phyloP scores from a whole-genome alignment of 2,329 filamentous ascomycete genomes.

The Dactylellina haptotyla region DNA sequence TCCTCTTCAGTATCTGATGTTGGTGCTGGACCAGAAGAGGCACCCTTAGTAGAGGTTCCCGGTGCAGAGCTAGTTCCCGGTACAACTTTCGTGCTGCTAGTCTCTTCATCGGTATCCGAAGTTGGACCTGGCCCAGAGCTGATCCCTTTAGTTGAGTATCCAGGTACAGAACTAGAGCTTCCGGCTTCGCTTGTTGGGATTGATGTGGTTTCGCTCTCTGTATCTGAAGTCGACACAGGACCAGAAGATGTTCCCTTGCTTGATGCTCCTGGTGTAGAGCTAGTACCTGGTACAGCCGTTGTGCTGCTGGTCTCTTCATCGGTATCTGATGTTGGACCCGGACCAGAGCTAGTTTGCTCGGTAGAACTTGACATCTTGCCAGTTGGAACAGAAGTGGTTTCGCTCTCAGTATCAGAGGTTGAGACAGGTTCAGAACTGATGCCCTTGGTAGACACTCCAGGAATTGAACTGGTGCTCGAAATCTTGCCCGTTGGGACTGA shows the following conservation, averaged over 20 bases:
- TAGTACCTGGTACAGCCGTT: neutral
- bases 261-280: neutral
- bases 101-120: neutral
- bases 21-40: neutral
- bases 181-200: too few relatives aligned
- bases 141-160: too few relatives aligned
- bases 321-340: neutral
- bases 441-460: too few relatives aligned
- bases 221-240: neutral
- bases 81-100: too few relatives aligned
- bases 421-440: too few relatives aligned
- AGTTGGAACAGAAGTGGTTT: neutral
- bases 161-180: too few relatives aligned
- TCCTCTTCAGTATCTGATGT: neutral
- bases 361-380: neutral
- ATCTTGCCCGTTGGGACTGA: too few relatives aligned
- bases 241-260: neutral
- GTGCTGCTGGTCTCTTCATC: neutral
- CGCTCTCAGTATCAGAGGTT: neutral
- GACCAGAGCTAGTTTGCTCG: neutral
- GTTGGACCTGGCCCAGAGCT: too few relatives aligned
- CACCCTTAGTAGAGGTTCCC: neutral
- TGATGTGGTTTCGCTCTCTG: neutral
- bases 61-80: too few relatives aligned
- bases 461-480: too few relatives aligned